phyloP scores from a whole-genome alignment of 768 basidiomycete genomes.

The Strobilomyces confusus region DNA sequence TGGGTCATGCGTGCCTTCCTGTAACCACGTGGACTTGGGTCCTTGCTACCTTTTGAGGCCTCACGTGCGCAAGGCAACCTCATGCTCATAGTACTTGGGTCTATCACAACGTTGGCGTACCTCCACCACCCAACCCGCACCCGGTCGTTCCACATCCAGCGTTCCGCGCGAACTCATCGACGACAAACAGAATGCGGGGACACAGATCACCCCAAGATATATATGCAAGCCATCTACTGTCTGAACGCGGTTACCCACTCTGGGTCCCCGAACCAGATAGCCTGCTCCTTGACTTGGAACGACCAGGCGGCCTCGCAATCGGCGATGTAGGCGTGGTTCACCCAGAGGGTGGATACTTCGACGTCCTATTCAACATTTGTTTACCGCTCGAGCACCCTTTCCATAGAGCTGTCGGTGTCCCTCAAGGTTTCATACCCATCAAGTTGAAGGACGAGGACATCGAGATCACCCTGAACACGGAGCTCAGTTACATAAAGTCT shows the following conservation, averaged over 20 bases:
- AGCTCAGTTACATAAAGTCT: not conserved
- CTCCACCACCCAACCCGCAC: too few relatives aligned
- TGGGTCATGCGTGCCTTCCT: too few relatives aligned
- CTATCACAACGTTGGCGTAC: too few relatives aligned
- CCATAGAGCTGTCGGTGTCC: not conserved
- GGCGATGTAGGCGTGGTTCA: not conserved
- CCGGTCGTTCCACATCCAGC: too few relatives aligned
- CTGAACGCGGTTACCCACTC: not conserved
- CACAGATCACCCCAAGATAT: not conserved
- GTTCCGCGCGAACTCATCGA: not conserved
- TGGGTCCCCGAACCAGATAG: not conserved
- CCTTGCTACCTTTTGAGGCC: too few relatives aligned
- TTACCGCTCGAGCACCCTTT: not conserved
- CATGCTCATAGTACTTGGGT: too few relatives aligned
- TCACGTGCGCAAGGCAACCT: too few relatives aligned
- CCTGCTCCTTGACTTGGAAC: not conserved
- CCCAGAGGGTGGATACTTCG: not conserved
- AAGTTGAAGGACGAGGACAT: not conserved
- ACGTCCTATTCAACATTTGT: not conserved
- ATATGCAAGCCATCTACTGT: not conserved
- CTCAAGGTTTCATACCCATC: not conserved
- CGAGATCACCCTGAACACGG: not conserved
- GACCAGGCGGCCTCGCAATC: not conserved
- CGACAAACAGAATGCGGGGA: not conserved
- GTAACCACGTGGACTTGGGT: too few relatives aligned